phyloP scores from a whole-genome alignment of 495 filamentous ascomycete species.

The Amniculicola lignicola region DNA sequence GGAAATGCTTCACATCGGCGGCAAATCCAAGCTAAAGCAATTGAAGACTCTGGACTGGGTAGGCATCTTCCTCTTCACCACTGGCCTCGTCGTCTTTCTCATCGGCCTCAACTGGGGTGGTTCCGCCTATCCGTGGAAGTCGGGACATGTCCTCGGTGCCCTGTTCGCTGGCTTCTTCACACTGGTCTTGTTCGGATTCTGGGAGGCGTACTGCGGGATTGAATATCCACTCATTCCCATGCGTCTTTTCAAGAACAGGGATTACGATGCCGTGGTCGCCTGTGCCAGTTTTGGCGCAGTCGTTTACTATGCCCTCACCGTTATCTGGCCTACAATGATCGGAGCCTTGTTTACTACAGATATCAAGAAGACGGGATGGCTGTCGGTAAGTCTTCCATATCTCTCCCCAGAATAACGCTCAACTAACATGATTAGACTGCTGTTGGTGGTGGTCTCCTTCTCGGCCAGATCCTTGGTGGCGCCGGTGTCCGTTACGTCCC shows the following conservation, averaged over 20 bases:
- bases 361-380: conserved; percentile 41
- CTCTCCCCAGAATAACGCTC: neutral
- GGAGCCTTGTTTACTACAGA: conserved; percentile 37
- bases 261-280: conserved; percentile 44
- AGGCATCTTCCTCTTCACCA: conserved; percentile 45
- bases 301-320: conserved; percentile 43
- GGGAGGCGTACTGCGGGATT: conserved; percentile 26
- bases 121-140: conserved; percentile 36
- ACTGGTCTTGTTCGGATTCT: conserved; percentile 27
- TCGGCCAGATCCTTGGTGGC: conserved; percentile 28
- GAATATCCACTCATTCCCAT: conserved; percentile 46
- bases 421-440: conserved; percentile 8
- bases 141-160: conserved; percentile 27
- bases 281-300: conserved; percentile 42
- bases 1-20: conserved; percentile 27
- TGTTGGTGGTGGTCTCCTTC: conserved; percentile 28
- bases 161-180: conserved; percentile 25
- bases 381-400: conserved; percentile 21
- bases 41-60: conserved; percentile 48
- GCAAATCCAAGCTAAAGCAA: conserved; percentile 18
- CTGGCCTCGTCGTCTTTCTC: conserved; percentile 47
- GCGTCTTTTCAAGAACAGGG: conserved; percentile 46
- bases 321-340: conserved; percentile 44
- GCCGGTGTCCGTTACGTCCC: conserved; percentile 18
- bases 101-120: conserved; percentile 46